Conservation (phyloP, 2,329 filamentous ascomycete genomes). For the Cercospora nicotianae region DNA sequence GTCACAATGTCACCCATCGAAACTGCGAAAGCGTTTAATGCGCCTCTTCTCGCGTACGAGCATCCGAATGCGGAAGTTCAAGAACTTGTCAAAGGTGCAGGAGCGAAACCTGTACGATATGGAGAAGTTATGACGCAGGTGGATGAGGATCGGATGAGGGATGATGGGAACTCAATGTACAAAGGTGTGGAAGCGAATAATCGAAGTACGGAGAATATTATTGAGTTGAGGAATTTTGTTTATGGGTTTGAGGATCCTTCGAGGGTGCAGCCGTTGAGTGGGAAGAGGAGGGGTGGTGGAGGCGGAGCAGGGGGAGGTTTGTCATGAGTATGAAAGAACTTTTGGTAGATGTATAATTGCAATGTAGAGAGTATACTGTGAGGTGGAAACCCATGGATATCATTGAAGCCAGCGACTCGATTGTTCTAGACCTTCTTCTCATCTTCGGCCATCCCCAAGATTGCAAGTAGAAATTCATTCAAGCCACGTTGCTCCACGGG, state of each 20-base stretch:
- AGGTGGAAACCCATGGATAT: too few relatives aligned
- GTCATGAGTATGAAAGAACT: not conserved
- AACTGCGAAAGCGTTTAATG: slow-evolving; percentile 24
- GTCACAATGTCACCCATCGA: slow-evolving; percentile 23
- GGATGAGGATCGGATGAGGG: not conserved
- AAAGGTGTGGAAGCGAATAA: not conserved
- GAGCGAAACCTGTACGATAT: slow-evolving; percentile 22
- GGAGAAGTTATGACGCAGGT: slow-evolving; percentile 15
- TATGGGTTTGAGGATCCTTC: slow-evolving; percentile 21
- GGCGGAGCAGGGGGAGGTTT: not conserved
- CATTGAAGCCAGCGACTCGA: too few relatives aligned
- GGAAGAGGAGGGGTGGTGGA: not conserved
- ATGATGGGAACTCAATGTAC: slow-evolving; percentile 6
- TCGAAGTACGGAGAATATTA: slow-evolving; percentile 12
- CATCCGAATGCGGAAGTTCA: slow-evolving; percentile 22
- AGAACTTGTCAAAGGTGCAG: slow-evolving; percentile 20
- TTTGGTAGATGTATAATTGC: too few relatives aligned
- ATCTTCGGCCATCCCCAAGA: not conserved
- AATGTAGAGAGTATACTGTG: too few relatives aligned
- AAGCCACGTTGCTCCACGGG: not conserved
- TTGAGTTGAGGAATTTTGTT: slow-evolving; percentile 18
- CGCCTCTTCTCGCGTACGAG: slow-evolving; percentile 19
- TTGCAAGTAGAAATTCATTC: not conserved
- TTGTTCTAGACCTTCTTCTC: not conserved
- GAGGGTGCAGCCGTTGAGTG: slow-evolving; percentile 20